phyloP scores from a whole-genome alignment of 1,139 yeast species.

The Nakaseomyces sp. region DNA sequence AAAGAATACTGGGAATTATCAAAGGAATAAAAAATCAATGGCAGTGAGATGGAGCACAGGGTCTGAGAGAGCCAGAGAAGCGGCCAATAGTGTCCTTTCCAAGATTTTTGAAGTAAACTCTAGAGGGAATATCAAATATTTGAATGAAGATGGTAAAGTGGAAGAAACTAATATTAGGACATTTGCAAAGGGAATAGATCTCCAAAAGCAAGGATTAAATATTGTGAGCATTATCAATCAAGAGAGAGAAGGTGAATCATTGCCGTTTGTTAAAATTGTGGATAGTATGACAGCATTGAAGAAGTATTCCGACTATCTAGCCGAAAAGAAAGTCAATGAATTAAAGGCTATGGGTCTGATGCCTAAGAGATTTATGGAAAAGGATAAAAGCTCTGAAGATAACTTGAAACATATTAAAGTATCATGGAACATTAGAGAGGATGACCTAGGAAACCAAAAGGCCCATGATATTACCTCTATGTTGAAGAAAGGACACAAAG shows the following conservation, averaged over 20 bases:
- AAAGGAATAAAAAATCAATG: constrained; percentile 11
- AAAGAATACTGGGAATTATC: background rate
- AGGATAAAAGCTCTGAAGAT: constrained; percentile 23
- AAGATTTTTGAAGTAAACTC: constrained; percentile 20
- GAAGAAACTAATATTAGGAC: constrained; percentile 18
- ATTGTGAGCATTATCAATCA: constrained; percentile 21
- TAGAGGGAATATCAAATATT: constrained; percentile 22
- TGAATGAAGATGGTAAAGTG: constrained; percentile 19
- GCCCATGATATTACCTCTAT: constrained; percentile 36
- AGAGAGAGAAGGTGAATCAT: constrained; percentile 9
- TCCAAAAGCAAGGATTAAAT: constrained; percentile 20
- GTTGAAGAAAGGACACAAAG: constrained; percentile 34
- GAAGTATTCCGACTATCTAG: constrained; percentile 35
- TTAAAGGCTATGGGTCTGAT: constrained; percentile 23
- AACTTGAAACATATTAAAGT: constrained; percentile 34
- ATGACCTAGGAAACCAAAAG: constrained; percentile 39
- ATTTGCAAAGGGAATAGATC: constrained; percentile 23
- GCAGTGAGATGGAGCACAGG: constrained; percentile 26
- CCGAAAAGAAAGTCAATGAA: constrained; percentile 29
- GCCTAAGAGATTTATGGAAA: constrained; percentile 11
- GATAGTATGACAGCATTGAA: constrained; percentile 33
- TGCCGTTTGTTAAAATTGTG: constrained; percentile 34
- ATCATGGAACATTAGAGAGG: constrained; percentile 39
- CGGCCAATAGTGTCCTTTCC: constrained; percentile 20
- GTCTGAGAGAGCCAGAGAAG: constrained; percentile 25